Percentiles rank a stretch among this genome's conserved stretches.
phyloP scores from a whole-genome alignment of 352 stramenopile genomes.

The Pythium sukuiense region DNA sequence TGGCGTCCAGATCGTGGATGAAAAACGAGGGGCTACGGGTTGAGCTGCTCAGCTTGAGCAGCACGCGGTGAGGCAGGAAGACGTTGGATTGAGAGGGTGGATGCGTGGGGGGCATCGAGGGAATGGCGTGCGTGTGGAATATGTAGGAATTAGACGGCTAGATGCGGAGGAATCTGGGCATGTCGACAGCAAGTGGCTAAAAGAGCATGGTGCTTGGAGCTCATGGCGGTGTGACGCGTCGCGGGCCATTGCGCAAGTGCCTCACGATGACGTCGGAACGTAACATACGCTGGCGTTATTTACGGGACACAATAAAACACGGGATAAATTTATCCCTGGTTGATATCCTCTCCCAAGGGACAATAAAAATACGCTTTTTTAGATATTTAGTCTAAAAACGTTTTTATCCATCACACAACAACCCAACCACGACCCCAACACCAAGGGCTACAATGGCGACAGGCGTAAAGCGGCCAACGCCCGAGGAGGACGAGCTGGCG shows the following conservation, averaged over 20 bases:
- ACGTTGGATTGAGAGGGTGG: too few species aligned
- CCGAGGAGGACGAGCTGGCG: constrained; percentile 5
- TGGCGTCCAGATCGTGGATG: background rate
- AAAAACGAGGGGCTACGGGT: background rate
- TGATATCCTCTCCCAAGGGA: background rate
- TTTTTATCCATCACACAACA: background rate
- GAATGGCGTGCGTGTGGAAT: too few species aligned
- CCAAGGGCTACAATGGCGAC: constrained; percentile 3
- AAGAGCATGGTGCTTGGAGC: background rate
- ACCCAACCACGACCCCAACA: background rate
- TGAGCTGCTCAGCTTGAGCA: too few species aligned
- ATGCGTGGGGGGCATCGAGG: too few species aligned
- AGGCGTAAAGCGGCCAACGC: constrained; percentile 56
- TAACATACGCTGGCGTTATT: constrained; percentile 11
- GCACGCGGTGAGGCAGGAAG: background rate
- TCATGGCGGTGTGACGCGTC: background rate
- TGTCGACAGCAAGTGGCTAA: background rate
- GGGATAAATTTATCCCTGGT: background rate
- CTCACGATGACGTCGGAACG: constrained; percentile 4
- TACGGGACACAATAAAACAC: background rate
- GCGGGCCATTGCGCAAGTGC: constrained; percentile 5
- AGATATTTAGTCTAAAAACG: background rate
- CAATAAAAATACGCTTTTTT: background rate
- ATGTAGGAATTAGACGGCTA: too few species aligned
- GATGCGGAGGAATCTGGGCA: background rate